These are phyloP conservation scores for Fagopyrum homotropicum DNA, from an alignment of 148 eudicot species.

Conservation along the genomic window DNA sequence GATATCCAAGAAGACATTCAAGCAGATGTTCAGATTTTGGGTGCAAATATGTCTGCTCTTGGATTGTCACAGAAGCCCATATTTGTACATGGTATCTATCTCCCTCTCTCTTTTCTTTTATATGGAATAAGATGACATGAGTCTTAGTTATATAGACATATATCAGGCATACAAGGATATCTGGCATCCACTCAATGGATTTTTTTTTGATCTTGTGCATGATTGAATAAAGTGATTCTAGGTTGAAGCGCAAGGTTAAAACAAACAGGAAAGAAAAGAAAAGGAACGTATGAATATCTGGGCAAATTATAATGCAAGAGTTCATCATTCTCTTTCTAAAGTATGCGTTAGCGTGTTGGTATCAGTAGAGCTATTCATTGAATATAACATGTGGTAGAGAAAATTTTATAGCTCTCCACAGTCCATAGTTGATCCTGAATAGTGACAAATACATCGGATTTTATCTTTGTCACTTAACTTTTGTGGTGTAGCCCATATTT, in stretches of 20 bases:
- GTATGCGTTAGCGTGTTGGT: not conserved
- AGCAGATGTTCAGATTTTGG: conserved; percentile 73
- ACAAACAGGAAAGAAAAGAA: not conserved
- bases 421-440: no score
- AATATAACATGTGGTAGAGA: not conserved
- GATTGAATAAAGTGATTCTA: not conserved
- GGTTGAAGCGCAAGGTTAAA: not conserved
- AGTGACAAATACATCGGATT: not conserved
- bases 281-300: no score
- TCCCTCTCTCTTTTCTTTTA: not conserved
- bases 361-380: not conserved
- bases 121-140: not conserved
- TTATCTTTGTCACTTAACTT: not conserved
- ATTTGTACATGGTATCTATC: conserved; percentile 57
- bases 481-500: not conserved
- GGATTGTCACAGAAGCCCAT: conserved; percentile 97
- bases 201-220: not conserved
- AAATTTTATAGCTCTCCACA: no score
- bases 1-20: conserved; percentile 51
- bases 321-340: not conserved
- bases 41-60: conserved; percentile 99
- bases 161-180: not conserved
- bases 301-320: not conserved
- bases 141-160: not conserved
- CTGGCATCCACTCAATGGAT: not conserved